Percentiles rank a stretch among this genome's conserved stretches.
Conservation (phyloP, 768 basidiomycete species). For the Lepiota venenata region DNA sequence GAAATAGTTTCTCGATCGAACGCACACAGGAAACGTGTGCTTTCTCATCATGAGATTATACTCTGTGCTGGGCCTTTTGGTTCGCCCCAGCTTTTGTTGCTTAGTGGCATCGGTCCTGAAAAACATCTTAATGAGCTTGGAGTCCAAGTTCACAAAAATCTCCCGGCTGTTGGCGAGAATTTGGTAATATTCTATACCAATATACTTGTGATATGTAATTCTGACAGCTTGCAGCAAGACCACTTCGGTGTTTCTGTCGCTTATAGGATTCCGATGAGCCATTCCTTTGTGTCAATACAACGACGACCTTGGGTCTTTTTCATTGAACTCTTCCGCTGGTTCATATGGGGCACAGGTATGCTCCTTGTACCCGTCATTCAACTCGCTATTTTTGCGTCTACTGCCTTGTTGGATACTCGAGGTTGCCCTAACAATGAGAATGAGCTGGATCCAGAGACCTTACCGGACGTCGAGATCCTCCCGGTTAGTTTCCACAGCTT, state of each 20-base stretch:
- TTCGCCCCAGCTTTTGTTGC: conserved; percentile 64
- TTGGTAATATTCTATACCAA: conserved; percentile 31
- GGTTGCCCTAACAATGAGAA: conserved; percentile 15
- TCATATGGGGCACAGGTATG: conserved; percentile 29
- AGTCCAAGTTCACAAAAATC: conserved; percentile 58
- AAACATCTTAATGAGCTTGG: conserved; percentile 47
- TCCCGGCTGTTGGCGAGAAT: conserved; percentile 73
- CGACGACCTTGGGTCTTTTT: conserved; percentile 23
- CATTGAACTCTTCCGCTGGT: conserved; percentile 29
- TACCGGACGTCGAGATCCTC: conserved; percentile 40
- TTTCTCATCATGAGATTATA: conserved; percentile 57
- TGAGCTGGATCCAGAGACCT: conserved; percentile 16
- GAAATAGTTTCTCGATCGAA: conserved; percentile 44
- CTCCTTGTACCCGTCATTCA: conserved; percentile 27
- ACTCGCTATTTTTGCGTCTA: conserved; percentile 26
- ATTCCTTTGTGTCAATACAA: conserved; percentile 26
- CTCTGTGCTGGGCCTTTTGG: conserved; percentile 44
- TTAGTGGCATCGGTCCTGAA: conserved; percentile 77
- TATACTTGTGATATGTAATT: no score
- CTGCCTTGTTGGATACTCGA: conserved; percentile 21
- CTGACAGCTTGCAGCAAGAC: conserved; percentile 27
- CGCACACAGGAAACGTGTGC: conserved; percentile 39
- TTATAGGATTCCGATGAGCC: conserved; percentile 28
- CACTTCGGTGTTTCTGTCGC: conserved; percentile 31
- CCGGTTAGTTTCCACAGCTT: conserved; percentile 5